Evolutionary conservation across 2,329 filamentous ascomycete genomes (phyloP).

Genomic region (Epichloe coenophiala): DNA sequence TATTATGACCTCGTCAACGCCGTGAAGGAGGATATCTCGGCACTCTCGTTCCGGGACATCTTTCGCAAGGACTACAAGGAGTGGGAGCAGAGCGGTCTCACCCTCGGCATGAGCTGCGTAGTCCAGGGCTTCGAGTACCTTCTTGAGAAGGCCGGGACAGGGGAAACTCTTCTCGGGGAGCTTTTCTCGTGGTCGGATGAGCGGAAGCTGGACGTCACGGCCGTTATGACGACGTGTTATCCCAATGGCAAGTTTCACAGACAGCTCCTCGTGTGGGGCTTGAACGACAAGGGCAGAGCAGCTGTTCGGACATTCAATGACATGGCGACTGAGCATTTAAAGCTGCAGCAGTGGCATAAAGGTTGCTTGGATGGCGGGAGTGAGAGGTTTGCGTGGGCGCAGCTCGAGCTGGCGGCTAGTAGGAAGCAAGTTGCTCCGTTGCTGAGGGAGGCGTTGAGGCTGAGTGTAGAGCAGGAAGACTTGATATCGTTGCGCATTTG

Average conservation of each 20-base stretch:
- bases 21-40: constrained; percentile 55
- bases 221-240: constrained; percentile 56
- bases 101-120: constrained; percentile 54
- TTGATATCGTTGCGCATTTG: background rate
- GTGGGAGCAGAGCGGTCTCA: constrained; percentile 45
- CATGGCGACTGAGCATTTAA: constrained; percentile 31
- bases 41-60: constrained; percentile 49
- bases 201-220: constrained; percentile 45
- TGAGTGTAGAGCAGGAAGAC: background rate
- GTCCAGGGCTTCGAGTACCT: constrained; percentile 52
- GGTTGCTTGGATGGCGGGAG: constrained; percentile 31
- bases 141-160: constrained; percentile 34
- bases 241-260: constrained; percentile 43
- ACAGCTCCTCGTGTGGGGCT: constrained; percentile 55
- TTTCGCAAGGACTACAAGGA: constrained; percentile 77
- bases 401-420: constrained; percentile 46
- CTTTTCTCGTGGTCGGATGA: constrained; percentile 41
- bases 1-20: constrained; percentile 47
- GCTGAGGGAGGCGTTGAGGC: constrained; percentile 41
- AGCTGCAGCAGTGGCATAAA: constrained; percentile 39
- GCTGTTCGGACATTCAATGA: constrained; percentile 42
- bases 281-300: constrained; percentile 32
- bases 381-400: constrained; percentile 52
- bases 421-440: constrained; percentile 58
- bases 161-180: constrained; percentile 30